Conservation (phyloP, 768 basidiomycete species). For the Suillus ampliporus region DNA sequence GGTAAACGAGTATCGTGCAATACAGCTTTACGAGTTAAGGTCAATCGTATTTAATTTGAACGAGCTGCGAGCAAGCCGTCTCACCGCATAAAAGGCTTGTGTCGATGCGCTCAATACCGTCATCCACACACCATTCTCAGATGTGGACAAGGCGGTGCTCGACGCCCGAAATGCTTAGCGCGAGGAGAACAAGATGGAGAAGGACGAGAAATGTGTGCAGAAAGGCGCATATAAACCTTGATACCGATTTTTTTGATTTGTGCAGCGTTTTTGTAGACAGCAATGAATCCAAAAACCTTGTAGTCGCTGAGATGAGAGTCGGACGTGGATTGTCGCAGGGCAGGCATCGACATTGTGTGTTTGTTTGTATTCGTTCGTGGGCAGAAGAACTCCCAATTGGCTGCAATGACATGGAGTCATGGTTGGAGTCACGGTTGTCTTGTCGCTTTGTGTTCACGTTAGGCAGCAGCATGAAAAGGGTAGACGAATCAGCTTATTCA, state of each 20-base stretch:
- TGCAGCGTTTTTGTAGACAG: neutral
- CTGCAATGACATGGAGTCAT: neutral
- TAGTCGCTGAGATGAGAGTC: neutral
- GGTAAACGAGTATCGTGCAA: conserved; percentile 14
- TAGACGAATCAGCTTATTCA: neutral
- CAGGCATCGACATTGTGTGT: neutral
- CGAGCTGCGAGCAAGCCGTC: neutral
- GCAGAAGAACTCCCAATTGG: neutral
- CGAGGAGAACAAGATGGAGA: conserved; percentile 16
- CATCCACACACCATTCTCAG: neutral
- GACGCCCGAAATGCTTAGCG: neutral
- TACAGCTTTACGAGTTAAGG: conserved; percentile 16
- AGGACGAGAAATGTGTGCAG: conserved; percentile 13
- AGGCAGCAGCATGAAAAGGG: neutral
- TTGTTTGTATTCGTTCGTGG: neutral
- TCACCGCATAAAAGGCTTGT: conserved; percentile 15
- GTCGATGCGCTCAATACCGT: conserved; percentile 2
- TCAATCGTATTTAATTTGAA: neutral
- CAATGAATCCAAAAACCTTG: neutral
- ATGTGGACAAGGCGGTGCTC: conserved; percentile 11
- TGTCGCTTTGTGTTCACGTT: neutral
- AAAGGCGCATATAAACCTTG: neutral
- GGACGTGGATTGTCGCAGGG: neutral
- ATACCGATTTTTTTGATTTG: neutral
- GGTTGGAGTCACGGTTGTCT: too few relatives aligned